Base-by-base conservation (phyloP, 2,329 filamentous ascomycete genomes). In the Aspergillus japonicus region DNA sequence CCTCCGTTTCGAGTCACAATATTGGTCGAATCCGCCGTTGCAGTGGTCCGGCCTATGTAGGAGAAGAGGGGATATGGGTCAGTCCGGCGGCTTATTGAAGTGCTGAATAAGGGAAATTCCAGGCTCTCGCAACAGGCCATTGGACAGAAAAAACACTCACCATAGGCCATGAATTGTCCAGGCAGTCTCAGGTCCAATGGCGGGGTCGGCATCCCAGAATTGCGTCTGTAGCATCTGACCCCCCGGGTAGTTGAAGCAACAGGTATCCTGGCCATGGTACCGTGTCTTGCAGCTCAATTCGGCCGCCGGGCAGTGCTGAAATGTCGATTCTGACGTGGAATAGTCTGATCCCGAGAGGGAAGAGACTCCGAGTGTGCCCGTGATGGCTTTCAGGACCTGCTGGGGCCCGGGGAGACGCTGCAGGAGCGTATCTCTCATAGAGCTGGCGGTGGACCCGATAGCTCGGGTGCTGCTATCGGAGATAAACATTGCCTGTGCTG, bases 151-250 rank as follows among this genome's bases (percentile, higher is more conserved):
- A 14, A 1, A 29, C 51, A 29, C 76, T 66, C 71, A 83, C 83
- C 84, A 89, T 8, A 92, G 80, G 1, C 89, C 89, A 69, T 92
- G 89, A 47, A 91, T 83, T 1, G 88, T 91, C 89, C 89, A 93
- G 5, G 85, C 87, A 69, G 91, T 83, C 53, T 75, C 75, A 2
- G 89, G 89, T 0, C 90, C 89, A 4, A 85, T 83, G 1, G 82
- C 77, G 1, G 88, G 88, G 59, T 83, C 71, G 0, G 85, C 83
- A 69, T 92, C 89, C 89, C 89, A 92, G 76, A 92, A 92, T 68
- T 92, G 89, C 2, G 90, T 92, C 73, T 86, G 85, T 4, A 92
- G 81, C 49, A 92, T 77, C 62, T 90, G 84, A 7, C 90, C 90
- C 4, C 88, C 86, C 0, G 89, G 89, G 23, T 85, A 81, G 69